phyloP scores from a whole-genome alignment of 2,329 filamentous ascomycete species.

The Esteya vermicola region DNA sequence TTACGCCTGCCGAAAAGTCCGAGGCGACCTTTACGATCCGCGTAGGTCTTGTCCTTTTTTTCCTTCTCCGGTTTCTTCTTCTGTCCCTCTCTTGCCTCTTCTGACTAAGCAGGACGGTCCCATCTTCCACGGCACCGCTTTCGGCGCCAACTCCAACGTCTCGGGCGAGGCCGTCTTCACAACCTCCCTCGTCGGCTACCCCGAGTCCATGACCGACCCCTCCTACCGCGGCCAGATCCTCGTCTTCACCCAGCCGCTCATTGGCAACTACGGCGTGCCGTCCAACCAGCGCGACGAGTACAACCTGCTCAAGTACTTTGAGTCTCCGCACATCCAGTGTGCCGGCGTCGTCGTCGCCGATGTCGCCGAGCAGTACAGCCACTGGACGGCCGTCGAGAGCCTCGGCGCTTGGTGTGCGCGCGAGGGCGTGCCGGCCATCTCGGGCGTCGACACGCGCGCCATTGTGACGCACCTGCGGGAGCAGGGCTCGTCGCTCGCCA shows the following conservation, averaged over 20 bases:
- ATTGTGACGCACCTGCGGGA: constrained; percentile 95
- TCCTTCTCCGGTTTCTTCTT: no score
- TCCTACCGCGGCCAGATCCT: constrained; percentile 91
- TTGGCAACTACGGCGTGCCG: constrained; percentile 97
- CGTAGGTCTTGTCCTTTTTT: no score
- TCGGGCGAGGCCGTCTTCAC: constrained; percentile 98
- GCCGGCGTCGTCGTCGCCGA: constrained; percentile 93
- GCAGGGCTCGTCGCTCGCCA: constrained; percentile 87
- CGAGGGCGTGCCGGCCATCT: constrained; percentile 91
- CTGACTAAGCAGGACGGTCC: constrained; percentile 59
- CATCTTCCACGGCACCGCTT: constrained; percentile 90
- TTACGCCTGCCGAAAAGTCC: constrained; percentile 48
- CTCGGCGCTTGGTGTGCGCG: constrained; percentile 88
- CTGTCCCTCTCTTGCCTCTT: no score
- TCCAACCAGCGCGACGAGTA: constrained; percentile 71
- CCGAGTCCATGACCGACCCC: constrained; percentile 82
- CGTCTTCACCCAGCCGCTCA: constrained; percentile 94
- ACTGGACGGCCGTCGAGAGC: constrained; percentile 97
- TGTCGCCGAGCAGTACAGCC: constrained; percentile 84
- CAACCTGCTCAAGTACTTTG: constrained; percentile 93
- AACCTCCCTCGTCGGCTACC: constrained; percentile 93
- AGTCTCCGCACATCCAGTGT: constrained; percentile 94
- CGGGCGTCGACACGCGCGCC: constrained; percentile 89
- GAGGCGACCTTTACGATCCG: constrained; percentile 91
- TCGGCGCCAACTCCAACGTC: constrained; percentile 91